phyloP scores from a whole-genome alignment of 257 asterid genomes.

The Misopates orontium region DNA sequence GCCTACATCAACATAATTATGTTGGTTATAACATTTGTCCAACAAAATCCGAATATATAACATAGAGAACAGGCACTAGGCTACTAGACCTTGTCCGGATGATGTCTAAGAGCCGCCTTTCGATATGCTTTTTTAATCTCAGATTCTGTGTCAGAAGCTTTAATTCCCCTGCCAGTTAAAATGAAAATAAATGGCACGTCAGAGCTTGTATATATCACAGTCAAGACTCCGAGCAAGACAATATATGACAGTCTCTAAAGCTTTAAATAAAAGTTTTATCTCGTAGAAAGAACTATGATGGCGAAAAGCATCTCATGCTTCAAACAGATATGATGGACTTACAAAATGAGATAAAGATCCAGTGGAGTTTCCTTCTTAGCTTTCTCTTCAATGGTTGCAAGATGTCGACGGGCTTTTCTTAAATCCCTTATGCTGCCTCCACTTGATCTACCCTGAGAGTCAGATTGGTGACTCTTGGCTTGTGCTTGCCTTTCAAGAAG shows the following conservation, averaged over 20 bases:
- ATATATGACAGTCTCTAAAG: background rate
- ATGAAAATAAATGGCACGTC: constrained; percentile 18
- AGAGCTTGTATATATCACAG: too few species aligned
- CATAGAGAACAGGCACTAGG: constrained; percentile 24
- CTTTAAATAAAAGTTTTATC: background rate
- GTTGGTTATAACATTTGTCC: constrained; percentile 18
- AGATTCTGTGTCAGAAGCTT: constrained; percentile 76
- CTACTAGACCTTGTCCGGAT: constrained; percentile 91
- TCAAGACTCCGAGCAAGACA: constrained; percentile 4
- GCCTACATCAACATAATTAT: constrained; percentile 52
- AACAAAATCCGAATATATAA: constrained; percentile 15
- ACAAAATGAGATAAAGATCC: constrained; percentile 85
- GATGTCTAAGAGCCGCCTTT: constrained; percentile 96
- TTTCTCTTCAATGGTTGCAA: constrained; percentile 65
- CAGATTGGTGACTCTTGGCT: constrained; percentile 38
- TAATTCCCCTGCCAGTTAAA: constrained; percentile 67
- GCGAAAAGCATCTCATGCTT: background rate
- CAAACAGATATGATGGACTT: constrained; percentile 38
- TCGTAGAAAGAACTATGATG: background rate
- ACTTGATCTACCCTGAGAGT: constrained; percentile 41
- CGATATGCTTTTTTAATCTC: constrained; percentile 93
- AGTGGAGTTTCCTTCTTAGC: constrained; percentile 57
- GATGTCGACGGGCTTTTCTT: constrained; percentile 62
- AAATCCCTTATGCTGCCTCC: constrained; percentile 62
- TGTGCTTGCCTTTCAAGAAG: constrained; percentile 64